A percentile compares a stretch with the other conserved stretches of the same genome.
Conservation (phyloP, 495 filamentous ascomycete genomes). For the Neohortaea acidophila region DNA sequence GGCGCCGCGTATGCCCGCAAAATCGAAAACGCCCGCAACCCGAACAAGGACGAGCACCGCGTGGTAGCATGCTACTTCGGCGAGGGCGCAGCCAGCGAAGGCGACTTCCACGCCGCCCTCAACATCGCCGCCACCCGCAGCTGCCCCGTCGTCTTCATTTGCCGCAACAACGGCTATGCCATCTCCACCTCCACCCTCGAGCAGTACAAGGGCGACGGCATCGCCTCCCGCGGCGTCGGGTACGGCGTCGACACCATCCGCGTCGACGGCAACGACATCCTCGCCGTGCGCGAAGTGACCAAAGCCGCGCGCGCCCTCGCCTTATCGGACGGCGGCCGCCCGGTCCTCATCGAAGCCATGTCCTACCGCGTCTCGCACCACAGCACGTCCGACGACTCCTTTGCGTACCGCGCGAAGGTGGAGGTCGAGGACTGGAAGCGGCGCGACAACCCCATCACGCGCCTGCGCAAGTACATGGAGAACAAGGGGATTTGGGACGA, state of each 20-base stretch:
- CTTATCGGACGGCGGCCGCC: slow-evolving; percentile 58
- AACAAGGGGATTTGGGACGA: slow-evolving; percentile 69
- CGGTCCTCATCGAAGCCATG: slow-evolving; percentile 90
- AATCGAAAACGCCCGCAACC: slow-evolving; percentile 61
- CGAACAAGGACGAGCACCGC: slow-evolving; percentile 40
- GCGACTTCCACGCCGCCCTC: slow-evolving; percentile 92
- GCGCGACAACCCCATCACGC: slow-evolving; percentile 82
- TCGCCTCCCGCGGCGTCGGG: slow-evolving; percentile 83
- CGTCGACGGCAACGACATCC: slow-evolving; percentile 94
- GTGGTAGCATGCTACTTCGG: slow-evolving; percentile 88
- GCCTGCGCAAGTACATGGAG: slow-evolving; percentile 86
- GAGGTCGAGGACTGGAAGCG: slow-evolving; percentile 98
- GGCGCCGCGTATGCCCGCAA: slow-evolving; percentile 93
- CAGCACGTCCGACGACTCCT: slow-evolving; percentile 94
- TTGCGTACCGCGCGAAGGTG: slow-evolving; percentile 82
- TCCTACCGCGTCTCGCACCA: slow-evolving; percentile 94
- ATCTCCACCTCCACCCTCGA: slow-evolving; percentile 91
- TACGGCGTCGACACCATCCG: slow-evolving; percentile 96
- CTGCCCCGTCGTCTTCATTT: slow-evolving; percentile 86
- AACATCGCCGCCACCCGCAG: slow-evolving; percentile 92
- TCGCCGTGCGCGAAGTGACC: slow-evolving; percentile 77
- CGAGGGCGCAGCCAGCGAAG: slow-evolving; percentile 93
- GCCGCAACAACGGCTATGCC: slow-evolving; percentile 94
- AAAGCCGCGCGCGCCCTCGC: slow-evolving; percentile 63
- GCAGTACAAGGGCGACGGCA: slow-evolving; percentile 93